These are phyloP conservation scores for Phellinidium pouzarii DNA, from an alignment of 1,284 basidiomycete genomes.

Conservation along the genomic window DNA sequence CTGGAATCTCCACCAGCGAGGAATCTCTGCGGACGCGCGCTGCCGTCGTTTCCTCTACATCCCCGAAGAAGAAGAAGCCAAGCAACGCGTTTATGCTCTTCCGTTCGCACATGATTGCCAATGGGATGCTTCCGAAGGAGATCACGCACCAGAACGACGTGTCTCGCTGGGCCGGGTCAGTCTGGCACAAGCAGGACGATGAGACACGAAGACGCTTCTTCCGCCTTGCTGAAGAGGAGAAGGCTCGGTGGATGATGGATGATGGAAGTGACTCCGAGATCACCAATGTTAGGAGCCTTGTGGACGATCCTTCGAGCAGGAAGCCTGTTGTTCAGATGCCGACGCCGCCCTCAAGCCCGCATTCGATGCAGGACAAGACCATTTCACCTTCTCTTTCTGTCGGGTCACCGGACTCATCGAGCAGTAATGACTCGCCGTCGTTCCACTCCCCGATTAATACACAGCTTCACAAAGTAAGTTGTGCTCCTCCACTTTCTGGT, in stretches of 20 bases:
- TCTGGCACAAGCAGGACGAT: slow-evolving; percentile 3
- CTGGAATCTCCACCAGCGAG: no score
- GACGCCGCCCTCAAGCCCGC: slow-evolving; percentile 1
- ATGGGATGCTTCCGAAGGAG: background rate
- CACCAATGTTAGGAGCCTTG: background rate
- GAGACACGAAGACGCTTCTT: slow-evolving; percentile 4
- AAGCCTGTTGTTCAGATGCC: background rate
- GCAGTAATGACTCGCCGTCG: background rate
- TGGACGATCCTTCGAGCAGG: background rate
- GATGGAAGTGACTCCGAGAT: background rate
- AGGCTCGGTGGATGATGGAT: background rate
- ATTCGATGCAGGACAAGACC: background rate
- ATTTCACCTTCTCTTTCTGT: background rate
- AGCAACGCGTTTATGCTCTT: slow-evolving; percentile 11
- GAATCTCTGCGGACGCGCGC: background rate
- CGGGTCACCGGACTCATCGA: background rate
- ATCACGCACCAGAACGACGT: slow-evolving; percentile 11
- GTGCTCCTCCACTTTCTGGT: background rate
- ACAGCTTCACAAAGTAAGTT: background rate
- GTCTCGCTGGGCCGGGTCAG: slow-evolving; percentile 10
- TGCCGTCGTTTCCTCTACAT: no score
- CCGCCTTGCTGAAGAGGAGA: slow-evolving; percentile 1
- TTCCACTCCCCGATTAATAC: background rate
- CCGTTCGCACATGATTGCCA: slow-evolving; percentile 3
- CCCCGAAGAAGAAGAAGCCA: slow-evolving; percentile 4